Conservation (phyloP, 805 yeast species). For the Yamadazyma insecticola region DNA sequence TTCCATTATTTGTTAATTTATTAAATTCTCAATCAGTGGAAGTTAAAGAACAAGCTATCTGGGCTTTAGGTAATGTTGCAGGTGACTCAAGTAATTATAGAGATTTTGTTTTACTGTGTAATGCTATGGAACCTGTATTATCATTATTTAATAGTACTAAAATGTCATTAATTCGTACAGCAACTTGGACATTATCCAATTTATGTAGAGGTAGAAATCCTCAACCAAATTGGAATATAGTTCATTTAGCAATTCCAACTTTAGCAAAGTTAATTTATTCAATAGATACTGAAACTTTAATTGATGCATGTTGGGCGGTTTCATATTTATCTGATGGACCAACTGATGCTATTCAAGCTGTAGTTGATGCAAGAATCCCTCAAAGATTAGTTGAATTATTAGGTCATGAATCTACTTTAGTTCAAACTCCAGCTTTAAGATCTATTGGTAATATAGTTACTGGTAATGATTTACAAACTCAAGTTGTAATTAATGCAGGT, state of each 20-base stretch:
- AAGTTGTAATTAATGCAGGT: slow-evolving; percentile 88
- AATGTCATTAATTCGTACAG: slow-evolving; percentile 89
- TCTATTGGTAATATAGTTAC: slow-evolving; percentile 98
- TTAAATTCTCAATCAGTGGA: slow-evolving; percentile 78
- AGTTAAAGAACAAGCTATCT: slow-evolving; percentile 96
- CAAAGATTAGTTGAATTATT: slow-evolving; percentile 88
- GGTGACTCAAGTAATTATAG: slow-evolving; percentile 92
- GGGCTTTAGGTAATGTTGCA: slow-evolving; percentile 99
- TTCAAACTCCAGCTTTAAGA: slow-evolving; percentile 95
- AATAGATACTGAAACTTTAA: slow-evolving; percentile 86
- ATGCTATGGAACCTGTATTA: slow-evolving; percentile 87
- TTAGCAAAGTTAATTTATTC: slow-evolving; percentile 88
- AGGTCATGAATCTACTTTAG: slow-evolving; percentile 75
- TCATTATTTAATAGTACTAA: slow-evolving; percentile 73
- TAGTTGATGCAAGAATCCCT: slow-evolving; percentile 93
- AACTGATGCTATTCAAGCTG: slow-evolving; percentile 91
- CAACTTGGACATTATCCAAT: slow-evolving; percentile 97
- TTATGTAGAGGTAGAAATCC: slow-evolving; percentile 96
- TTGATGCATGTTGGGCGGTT: slow-evolving; percentile 99
- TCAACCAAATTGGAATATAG: slow-evolving; percentile 91
- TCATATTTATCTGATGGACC: slow-evolving; percentile 93
- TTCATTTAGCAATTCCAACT: slow-evolving; percentile 84
- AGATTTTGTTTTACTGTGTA: slow-evolving; percentile 79
- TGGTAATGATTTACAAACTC: slow-evolving; percentile 94
- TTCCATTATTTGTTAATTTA: slow-evolving; percentile 82